These are phyloP conservation scores for Erysimum cheiri DNA, from an alignment of 441 rosid species.

Conservation along the genomic window DNA sequence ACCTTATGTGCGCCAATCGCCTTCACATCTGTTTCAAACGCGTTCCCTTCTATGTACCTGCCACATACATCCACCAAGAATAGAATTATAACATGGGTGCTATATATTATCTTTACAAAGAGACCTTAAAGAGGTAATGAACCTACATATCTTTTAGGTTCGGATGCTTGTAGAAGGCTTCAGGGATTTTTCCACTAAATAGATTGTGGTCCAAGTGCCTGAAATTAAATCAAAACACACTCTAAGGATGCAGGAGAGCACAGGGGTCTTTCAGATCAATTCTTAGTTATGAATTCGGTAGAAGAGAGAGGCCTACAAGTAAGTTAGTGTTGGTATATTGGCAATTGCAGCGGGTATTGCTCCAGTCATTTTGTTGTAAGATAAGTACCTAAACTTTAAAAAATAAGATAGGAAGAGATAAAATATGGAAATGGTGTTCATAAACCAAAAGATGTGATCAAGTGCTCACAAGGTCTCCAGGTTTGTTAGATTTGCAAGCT, in stretches of 20 bases:
- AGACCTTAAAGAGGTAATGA: constrained; percentile 14
- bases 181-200: constrained; percentile 75
- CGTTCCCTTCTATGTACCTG: constrained; percentile 86
- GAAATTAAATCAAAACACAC: constrained; percentile 31
- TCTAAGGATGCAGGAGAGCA: background rate
- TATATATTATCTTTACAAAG: background rate
- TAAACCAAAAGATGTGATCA: constrained; percentile 13
- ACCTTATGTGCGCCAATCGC: constrained; percentile 73
- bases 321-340: constrained; percentile 67
- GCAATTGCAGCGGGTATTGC: constrained; percentile 69
- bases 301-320: constrained; percentile 61
- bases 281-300: background rate
- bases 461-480: constrained; percentile 81
- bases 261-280: constrained; percentile 14
- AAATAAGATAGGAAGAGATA: constrained; percentile 2
- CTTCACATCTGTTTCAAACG: constrained; percentile 66
- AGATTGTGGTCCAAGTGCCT: constrained; percentile 90
- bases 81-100: background rate
- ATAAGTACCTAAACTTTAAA: constrained; percentile 59
- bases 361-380: constrained; percentile 81
- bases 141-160: constrained; percentile 81
- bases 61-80: constrained; percentile 27
- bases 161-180: constrained; percentile 69
- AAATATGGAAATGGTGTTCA: background rate
- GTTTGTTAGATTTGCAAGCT: constrained; percentile 75